These are phyloP conservation scores for Lojkania enalia DNA, from an alignment of 2,329 filamentous ascomycete genomes.

Conservation along the genomic window DNA sequence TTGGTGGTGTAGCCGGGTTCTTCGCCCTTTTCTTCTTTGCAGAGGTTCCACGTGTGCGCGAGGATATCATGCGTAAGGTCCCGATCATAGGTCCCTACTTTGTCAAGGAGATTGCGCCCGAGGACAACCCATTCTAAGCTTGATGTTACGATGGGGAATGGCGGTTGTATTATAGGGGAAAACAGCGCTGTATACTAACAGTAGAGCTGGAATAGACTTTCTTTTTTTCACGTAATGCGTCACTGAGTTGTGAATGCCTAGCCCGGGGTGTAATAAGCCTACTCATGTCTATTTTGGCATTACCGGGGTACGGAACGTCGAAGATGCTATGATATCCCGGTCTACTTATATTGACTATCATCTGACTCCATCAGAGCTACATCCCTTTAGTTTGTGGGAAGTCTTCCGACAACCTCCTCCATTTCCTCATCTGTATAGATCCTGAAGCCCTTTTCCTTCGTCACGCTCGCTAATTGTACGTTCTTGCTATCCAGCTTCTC, in stretches of 20 bases:
- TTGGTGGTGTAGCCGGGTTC: slow-evolving; percentile 61
- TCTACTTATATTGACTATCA: slow-evolving; percentile 8
- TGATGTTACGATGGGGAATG: slow-evolving; percentile 2
- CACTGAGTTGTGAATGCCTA: background rate
- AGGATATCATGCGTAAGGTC: slow-evolving; percentile 64
- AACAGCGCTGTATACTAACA: slow-evolving; percentile 9
- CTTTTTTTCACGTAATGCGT: slow-evolving; percentile 15
- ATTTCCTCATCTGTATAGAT: slow-evolving; percentile 99
- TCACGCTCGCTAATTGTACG: slow-evolving; percentile 96
- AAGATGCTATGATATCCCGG: slow-evolving; percentile 16
- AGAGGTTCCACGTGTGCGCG: slow-evolving; percentile 64
- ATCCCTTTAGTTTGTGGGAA: slow-evolving; percentile 60
- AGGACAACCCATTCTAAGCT: slow-evolving; percentile 63
- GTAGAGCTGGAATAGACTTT: slow-evolving; percentile 34
- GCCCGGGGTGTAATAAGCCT: background rate
- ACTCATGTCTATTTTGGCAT: slow-evolving; percentile 24
- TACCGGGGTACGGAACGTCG: slow-evolving; percentile 15
- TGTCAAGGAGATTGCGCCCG: slow-evolving; percentile 60
- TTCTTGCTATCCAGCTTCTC: slow-evolving; percentile 99
- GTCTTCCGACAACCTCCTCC: slow-evolving; percentile 84
- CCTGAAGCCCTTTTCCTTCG: slow-evolving; percentile 95
- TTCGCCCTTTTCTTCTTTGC: slow-evolving; percentile 68
- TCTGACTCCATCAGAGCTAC: too few species aligned
- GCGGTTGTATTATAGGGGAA: slow-evolving; percentile 7
- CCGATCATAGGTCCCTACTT: slow-evolving; percentile 62